Percentiles rank a stretch among this genome's conserved stretches.
phyloP scores from a whole-genome alignment of 1,139 yeast species.

The Hyphopichia wangnamkhiaoensis region DNA sequence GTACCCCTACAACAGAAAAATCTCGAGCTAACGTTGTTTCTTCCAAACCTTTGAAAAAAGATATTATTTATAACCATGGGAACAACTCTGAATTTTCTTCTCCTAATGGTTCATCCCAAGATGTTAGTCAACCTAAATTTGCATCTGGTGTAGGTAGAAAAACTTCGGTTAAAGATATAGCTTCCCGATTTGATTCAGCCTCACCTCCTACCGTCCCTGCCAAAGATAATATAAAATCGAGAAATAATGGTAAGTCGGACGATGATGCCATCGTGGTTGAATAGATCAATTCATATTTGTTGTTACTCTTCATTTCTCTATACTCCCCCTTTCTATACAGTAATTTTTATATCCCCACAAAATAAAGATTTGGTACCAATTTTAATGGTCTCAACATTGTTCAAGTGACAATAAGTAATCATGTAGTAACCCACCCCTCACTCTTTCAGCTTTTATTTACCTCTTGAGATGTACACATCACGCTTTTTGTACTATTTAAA shows the following conservation, averaged over 20 bases:
- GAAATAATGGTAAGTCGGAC: background rate
- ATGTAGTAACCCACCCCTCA: no score
- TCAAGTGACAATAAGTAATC: no score
- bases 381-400: no score
- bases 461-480: no score
- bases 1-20: background rate
- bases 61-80: conserved; percentile 18
- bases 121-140: conserved; percentile 33
- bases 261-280: conserved; percentile 6
- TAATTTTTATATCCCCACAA: no score
- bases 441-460: no score
- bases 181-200: conserved; percentile 30
- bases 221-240: conserved; percentile 1
- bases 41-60: conserved; percentile 33
- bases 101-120: conserved; percentile 17
- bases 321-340: no score
- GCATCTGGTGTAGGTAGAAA: conserved; percentile 29
- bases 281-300: background rate
- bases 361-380: no score
- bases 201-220: conserved; percentile 8
- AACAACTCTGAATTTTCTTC: conserved; percentile 9
- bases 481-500: no score
- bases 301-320: background rate
- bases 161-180: conserved; percentile 38
- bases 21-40: conserved; percentile 16